Percentiles rank a stretch among this genome's conserved stretches.
These are phyloP conservation scores for Fragaria ananassa DNA, from an alignment of 306 rosid genomes.

Conservation along the genomic window DNA sequence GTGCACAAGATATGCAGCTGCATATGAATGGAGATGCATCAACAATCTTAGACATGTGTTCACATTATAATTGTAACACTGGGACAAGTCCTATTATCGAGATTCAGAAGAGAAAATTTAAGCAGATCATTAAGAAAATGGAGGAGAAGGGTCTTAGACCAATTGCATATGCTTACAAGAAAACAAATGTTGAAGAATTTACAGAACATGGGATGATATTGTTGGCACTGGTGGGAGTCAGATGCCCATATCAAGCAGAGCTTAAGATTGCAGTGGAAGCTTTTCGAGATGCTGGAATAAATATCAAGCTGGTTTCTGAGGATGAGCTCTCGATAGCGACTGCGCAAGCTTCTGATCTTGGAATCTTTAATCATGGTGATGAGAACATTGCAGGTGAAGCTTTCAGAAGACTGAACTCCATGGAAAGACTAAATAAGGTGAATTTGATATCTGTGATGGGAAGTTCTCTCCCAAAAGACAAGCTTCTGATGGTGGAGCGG, in stretches of 20 bases:
- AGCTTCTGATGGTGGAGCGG: conserved; percentile 35
- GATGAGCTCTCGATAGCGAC: conserved; percentile 38
- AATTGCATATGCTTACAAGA: conserved; percentile 54
- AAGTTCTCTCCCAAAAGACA: conserved; percentile 39
- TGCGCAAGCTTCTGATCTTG: conserved; percentile 42
- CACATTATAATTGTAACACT: conserved; percentile 36
- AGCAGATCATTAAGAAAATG: conserved; percentile 35
- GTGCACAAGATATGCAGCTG: conserved; percentile 30
- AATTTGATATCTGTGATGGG: conserved; percentile 38
- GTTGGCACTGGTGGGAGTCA: conserved; percentile 51
- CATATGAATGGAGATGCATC: conserved; percentile 59
- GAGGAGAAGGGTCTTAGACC: conserved; percentile 40
- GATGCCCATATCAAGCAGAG: conserved; percentile 19
- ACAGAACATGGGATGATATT: conserved; percentile 42
- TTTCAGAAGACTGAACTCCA: conserved; percentile 20
- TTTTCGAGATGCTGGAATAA: conserved; percentile 26
- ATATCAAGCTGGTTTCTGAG: conserved; percentile 47
- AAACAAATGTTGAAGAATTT: conserved; percentile 26
- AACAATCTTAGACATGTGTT: conserved; percentile 49
- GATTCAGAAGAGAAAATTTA: conserved; percentile 23
- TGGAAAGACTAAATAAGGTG: conserved; percentile 17
- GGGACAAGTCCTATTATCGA: conserved; percentile 38
- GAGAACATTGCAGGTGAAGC: conserved; percentile 27
- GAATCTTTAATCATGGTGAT: conserved; percentile 12
- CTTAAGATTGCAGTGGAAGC: conserved; percentile 24